Conservation (phyloP, 2,329 filamentous ascomycete species). For the Pestalotiopsis sp. region DNA sequence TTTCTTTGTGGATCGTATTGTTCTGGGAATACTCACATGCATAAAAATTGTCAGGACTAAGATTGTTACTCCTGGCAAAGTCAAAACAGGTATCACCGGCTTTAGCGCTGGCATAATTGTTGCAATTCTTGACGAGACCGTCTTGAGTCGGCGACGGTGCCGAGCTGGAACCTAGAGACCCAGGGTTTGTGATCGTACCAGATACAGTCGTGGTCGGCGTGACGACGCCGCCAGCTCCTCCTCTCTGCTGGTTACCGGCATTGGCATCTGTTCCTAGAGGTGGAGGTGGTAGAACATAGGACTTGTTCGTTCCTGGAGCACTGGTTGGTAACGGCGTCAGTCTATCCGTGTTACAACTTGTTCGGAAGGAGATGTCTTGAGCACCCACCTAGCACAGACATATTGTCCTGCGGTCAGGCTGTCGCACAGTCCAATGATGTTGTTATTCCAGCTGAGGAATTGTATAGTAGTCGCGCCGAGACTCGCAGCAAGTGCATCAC, state of each 20-base stretch:
- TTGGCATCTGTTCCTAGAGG: conserved; percentile 6
- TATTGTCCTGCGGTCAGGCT: not conserved
- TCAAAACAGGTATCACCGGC: conserved; percentile 4
- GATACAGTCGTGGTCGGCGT: conserved; percentile 3
- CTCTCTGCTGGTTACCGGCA: conserved; percentile 9
- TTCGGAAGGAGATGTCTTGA: not conserved
- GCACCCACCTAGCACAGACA: conserved; percentile 5
- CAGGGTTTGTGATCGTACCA: not conserved
- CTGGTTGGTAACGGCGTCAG: not conserved
- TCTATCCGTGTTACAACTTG: not conserved
- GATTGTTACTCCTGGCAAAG: not conserved
- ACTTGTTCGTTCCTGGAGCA: conserved; percentile 2
- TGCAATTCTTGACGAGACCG: conserved; percentile 11
- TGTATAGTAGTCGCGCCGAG: not conserved
- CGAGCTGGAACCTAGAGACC: conserved; percentile 7
- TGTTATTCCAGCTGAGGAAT: conserved; percentile 5
- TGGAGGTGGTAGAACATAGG: not conserved
- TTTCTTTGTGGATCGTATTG: not conserved
- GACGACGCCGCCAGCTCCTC: conserved; percentile 1
- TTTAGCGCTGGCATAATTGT: conserved; percentile 1
- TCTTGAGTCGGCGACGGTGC: conserved; percentile 13
- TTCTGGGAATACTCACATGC: not conserved
- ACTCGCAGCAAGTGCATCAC: not conserved
- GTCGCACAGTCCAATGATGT: conserved; percentile 7
- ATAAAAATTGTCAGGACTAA: not conserved